Base-by-base conservation (phyloP, 2,329 filamentous ascomycete species). In the Phaeosphaeria sp. region DNA sequence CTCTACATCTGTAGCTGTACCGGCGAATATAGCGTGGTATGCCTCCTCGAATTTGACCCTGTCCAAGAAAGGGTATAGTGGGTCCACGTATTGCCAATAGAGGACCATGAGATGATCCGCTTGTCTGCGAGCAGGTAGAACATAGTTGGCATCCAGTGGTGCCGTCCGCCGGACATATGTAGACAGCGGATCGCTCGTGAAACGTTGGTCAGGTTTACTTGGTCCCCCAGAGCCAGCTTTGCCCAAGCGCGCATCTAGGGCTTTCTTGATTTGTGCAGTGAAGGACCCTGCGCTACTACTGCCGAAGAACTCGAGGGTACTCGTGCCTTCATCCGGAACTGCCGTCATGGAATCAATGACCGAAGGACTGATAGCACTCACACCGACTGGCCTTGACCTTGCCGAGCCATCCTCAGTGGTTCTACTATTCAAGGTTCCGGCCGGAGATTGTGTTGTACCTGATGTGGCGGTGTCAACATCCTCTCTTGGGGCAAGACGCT, bases 31-130 rank as follows among this genome's bases (percentile, higher is more conserved):
- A 11, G 40, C 46, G 17, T 59, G 48, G 36, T 59, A 59, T 9
- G 36, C 42, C 6, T 40, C 21, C 43, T 49, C 44, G 17, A 52
- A 59, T 4, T 36, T 53, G 11, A 44, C 36, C 21, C 53, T 51
- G 30, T 59, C 43, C 9, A 59, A 22, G 20, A 59, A 51, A 4
- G 57, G 57, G n/a, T 52, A 56, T 5, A 59, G 33, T 6, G 57
- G 53, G 24, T 59, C 21, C 6, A 56, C 57, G 24, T 53, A 30
- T 43, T 25, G 25, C 57, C 57, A 59, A 42, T 59, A 59, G 25
- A 40, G 24, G 15, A 27, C 21, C 15, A 59, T 48, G 45, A 33
- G 39, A 11, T 46, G 25, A 44, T 59, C 57, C 1, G 52, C 57
- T 8, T 51, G 17, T 15, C 49, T 43, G 15, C 57, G 43, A 13